Evolutionary conservation across 805 yeast genomes (phyloP).

Genomic region (Metschnikowia koreensis): DNA sequence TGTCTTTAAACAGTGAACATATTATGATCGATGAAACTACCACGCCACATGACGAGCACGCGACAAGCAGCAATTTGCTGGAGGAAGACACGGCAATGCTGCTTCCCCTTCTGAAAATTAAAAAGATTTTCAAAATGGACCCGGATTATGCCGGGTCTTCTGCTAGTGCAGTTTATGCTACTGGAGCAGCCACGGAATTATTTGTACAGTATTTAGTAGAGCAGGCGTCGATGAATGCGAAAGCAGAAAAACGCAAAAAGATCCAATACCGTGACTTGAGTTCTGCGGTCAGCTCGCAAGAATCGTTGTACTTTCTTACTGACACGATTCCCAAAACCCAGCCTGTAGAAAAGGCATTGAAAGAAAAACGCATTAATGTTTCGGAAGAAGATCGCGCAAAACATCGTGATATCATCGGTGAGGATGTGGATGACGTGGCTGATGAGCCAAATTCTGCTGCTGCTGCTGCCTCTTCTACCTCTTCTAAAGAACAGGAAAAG

Average conservation of each 20-base stretch:
- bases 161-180: constrained; percentile 67
- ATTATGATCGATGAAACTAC: neutral
- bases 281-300: constrained; percentile 56
- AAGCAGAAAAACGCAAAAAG: constrained; percentile 64
- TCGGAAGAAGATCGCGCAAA: constrained; percentile 13
- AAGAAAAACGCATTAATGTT: constrained; percentile 37
- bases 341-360: constrained; percentile 48
- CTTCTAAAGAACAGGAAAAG: neutral
- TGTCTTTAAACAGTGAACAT: neutral
- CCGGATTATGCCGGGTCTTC: constrained; percentile 69
- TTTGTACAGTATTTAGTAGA: constrained; percentile 69
- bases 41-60: neutral
- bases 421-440: constrained; percentile 4
- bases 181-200: constrained; percentile 76
- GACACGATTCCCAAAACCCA: constrained; percentile 67
- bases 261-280: constrained; percentile 71
- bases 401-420: constrained; percentile 7
- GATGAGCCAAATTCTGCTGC: constrained; percentile 4
- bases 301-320: constrained; percentile 58
- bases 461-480: neutral
- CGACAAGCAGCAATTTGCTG: neutral
- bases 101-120: constrained; percentile 67
- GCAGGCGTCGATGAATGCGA: constrained; percentile 65
- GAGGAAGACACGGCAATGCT: constrained; percentile 18
- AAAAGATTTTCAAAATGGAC: constrained; percentile 70